These are phyloP conservation scores for Pleurotus giganteus DNA, from an alignment of 768 basidiomycete genomes.

Conservation along the genomic window DNA sequence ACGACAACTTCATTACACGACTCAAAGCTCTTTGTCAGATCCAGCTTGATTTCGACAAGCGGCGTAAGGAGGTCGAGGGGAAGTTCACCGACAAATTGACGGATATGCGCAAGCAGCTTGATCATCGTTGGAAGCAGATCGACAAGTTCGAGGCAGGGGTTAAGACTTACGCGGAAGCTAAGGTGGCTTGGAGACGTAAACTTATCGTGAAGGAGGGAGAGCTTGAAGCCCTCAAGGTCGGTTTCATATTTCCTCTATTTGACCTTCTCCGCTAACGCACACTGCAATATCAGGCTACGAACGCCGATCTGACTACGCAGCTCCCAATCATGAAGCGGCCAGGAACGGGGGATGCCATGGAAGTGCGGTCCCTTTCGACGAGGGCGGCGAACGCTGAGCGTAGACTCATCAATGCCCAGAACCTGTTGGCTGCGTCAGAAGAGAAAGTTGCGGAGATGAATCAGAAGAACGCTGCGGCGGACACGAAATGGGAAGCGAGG, in stretches of 20 bases:
- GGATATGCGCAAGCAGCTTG: too few relatives aligned
- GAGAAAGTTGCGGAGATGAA: too few relatives aligned
- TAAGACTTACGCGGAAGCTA: slow-evolving; percentile 76
- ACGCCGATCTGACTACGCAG: slow-evolving; percentile 71
- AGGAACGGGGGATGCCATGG: too few relatives aligned
- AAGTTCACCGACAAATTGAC: too few relatives aligned
- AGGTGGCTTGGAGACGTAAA: slow-evolving; percentile 80
- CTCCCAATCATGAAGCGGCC: too few relatives aligned
- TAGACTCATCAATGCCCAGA: too few relatives aligned
- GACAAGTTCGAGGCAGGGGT: slow-evolving; percentile 89
- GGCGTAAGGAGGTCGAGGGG: slow-evolving; percentile 77
- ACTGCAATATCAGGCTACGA: slow-evolving; percentile 51
- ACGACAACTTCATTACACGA: slow-evolving; percentile 88
- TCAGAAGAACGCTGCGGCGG: too few relatives aligned
- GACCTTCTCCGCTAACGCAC: background rate
- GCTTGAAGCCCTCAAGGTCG: too few relatives aligned
- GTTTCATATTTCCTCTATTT: slow-evolving; percentile 11
- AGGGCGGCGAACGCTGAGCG: too few relatives aligned
- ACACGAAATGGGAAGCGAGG: too few relatives aligned
- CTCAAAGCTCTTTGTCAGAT: slow-evolving; percentile 84
- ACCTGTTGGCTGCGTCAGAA: too few relatives aligned
- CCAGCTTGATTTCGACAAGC: slow-evolving; percentile 82
- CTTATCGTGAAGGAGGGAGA: slow-evolving; percentile 77
- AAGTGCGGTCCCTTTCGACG: too few relatives aligned
- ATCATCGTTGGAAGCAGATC: slow-evolving; percentile 85